Evolutionary conservation across 2,329 filamentous ascomycete species (phyloP).

Genomic region (Neofusicoccum laricinum): DNA sequence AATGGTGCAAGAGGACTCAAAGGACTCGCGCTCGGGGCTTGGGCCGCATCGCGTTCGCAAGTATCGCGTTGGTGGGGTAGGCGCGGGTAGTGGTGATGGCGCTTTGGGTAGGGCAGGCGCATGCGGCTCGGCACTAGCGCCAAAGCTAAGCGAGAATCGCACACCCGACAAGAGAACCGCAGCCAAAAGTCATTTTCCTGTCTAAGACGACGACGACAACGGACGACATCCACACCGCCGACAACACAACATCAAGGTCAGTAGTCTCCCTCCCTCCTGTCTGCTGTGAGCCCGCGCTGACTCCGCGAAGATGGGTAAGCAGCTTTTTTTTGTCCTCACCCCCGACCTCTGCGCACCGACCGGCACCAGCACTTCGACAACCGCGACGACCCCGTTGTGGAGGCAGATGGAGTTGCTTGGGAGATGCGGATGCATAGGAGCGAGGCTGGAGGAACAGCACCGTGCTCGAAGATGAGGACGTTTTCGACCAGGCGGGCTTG

Average conservation of each 20-base stretch:
- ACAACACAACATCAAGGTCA: constrained; percentile 18
- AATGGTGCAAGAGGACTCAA: not conserved
- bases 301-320: constrained; percentile 21
- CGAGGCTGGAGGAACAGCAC: not conserved
- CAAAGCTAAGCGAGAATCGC: constrained; percentile 16
- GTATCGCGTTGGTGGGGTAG: constrained; percentile 10
- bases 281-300: constrained; percentile 10
- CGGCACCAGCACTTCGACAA: not conserved
- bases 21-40: not conserved
- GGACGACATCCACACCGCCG: constrained; percentile 17
- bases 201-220: constrained; percentile 19
- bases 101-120: not conserved
- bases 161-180: constrained; percentile 14
- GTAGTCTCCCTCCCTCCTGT: not conserved
- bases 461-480: not conserved
- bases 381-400: constrained; percentile 2
- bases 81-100: not conserved
- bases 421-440: not conserved
- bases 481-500: not conserved
- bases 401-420: not conserved
- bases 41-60: not conserved
- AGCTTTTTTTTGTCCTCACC: not conserved
- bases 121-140: constrained; percentile 15
- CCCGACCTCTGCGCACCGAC: constrained; percentile 4
- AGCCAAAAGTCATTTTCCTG: constrained; percentile 26